Evolutionary conservation across 2,329 filamentous ascomycete species (phyloP), one percentile per base, ranked within the genome.

Genomic region (Helminthosporium solani): DNA sequence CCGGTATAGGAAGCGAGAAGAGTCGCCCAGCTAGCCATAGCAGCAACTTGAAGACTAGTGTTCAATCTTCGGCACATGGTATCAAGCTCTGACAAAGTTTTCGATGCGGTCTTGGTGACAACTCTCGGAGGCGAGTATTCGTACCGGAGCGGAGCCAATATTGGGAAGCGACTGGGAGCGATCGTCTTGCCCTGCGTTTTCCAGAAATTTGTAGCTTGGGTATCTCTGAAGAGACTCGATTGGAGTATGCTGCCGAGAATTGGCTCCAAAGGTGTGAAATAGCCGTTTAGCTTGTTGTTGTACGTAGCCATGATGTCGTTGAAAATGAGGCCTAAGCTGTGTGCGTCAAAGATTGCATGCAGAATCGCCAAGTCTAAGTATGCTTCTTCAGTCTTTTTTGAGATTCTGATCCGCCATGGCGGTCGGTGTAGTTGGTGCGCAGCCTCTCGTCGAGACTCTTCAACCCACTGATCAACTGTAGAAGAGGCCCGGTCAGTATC

Each of bases 341-440:
- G 77, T 0, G 90, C 91, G 71, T 96, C 91, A 55, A 95, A 96
- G 0, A 96, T 73, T 0, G 88, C 87, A 70, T 96, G 91, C 52
- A 95, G 86, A 2, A 90, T 76, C 8, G 76, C 80, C 16, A 85
- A 60, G 35, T 78, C 70, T 33, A 82, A 63, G 4, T 61, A 55
- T 3, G 37, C 34, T 0, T 45, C 33, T 0, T 50, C 40, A 0
- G 59, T 44, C 0, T 50, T 35, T 2, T 73, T 54, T 0, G 77
- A 61, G 1, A 90, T 38, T 0, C 73, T 70, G 16, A 88, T 66
- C 11, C 72, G 72, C 89, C 89, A 95, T 0, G 82, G 80, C 0
- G 83, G 83, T 0, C 64, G 51, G 33, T 82, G 73, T 3, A 87
- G 62, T 8, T 73, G 62, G 1, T 66, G 34, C 1, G 80, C 47